Conservation (phyloP, 805 yeast species). For the Candida ponderosae region DNA sequence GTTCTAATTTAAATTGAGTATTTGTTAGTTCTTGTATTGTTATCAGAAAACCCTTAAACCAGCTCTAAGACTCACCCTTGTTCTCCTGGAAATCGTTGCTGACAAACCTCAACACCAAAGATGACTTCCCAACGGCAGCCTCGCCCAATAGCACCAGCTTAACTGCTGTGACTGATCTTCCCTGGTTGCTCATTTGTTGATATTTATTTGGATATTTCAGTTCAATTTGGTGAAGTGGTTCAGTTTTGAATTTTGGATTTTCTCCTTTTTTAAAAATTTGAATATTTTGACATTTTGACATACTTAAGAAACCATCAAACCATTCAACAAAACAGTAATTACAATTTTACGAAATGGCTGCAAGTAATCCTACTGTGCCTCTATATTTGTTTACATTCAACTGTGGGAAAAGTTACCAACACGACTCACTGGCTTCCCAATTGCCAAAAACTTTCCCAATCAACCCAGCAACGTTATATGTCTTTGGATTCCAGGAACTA, state of each 20-base stretch:
- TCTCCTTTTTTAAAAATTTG: too few relatives aligned
- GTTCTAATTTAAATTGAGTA: conserved; percentile 43
- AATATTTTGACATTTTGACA: too few relatives aligned
- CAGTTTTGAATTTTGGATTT: too few relatives aligned
- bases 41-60: background rate
- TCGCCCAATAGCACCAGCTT: conserved; percentile 91
- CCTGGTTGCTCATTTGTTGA: conserved; percentile 6
- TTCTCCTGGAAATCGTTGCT: conserved; percentile 94
- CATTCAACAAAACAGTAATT: too few relatives aligned
- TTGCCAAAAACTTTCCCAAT: conserved; percentile 22
- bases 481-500: conserved; percentile 63
- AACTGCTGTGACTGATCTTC: conserved; percentile 55
- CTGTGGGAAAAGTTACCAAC: conserved; percentile 40
- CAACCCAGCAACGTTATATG: conserved; percentile 38
- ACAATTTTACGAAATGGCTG: too few relatives aligned
- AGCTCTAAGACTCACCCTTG: conserved; percentile 34
- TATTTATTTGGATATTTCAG: background rate
- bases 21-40: conserved; percentile 5
- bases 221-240: background rate
- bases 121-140: conserved; percentile 96
- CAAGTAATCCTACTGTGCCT: background rate
- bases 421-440: conserved; percentile 24
- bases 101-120: conserved; percentile 86
- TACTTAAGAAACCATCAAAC: too few relatives aligned
- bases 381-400: conserved; percentile 37